Base-by-base conservation (phyloP, 371 early-diverging fungal species). In the Zopfochytrium polystomum region DNA sequence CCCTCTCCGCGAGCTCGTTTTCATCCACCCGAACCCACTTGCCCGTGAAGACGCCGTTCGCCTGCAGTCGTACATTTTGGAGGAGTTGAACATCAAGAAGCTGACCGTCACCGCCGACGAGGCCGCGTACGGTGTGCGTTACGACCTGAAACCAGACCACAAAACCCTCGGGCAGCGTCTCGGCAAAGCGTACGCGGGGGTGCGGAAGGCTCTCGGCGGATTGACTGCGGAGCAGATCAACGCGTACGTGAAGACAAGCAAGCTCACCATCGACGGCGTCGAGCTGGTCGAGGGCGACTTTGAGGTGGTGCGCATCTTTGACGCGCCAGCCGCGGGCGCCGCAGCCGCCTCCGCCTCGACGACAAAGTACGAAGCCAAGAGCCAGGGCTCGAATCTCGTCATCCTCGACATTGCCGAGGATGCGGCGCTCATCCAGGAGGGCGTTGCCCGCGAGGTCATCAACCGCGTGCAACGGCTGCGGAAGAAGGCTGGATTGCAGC, bases 371-470 rank as follows among this genome's bases (percentile, higher is more conserved):
- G 66, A 66, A 35, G 66, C 66, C 20, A 60, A 44, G 42, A 42
- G 31, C 51, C 52, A 55, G 26, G 55, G 45, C 72, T 90, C 93
- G 45, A 91, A 92, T 9, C 80, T 99, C 50, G 85, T 98, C 55
- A 80, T 99, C 63, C 70, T 99, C 70, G 97, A 99, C 76, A 82
- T 81, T 46, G 82, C 87, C 63, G 75, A 85, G 43, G 90, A 93
- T 73, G 80, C 87, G 34, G 87, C 85, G 53, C 83, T 99, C 30
- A 83, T 90, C 68, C 87, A 91, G 65, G 97, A 97, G 78, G 96
- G 96, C 60, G 61, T 88, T 54, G 99, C 98, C 23, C 87, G 99
- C 66, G 99, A 99, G 80, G 78, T 99, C 65, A 88, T 97, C 66
- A 98, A 98, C 85, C 90, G 98, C 68, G 90, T 99, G 22, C n/a